Percentiles rank a stretch among this genome's conserved stretches.
phyloP scores from a whole-genome alignment of 2,329 filamentous ascomycete species.

The Drechslerella dactyloides region DNA sequence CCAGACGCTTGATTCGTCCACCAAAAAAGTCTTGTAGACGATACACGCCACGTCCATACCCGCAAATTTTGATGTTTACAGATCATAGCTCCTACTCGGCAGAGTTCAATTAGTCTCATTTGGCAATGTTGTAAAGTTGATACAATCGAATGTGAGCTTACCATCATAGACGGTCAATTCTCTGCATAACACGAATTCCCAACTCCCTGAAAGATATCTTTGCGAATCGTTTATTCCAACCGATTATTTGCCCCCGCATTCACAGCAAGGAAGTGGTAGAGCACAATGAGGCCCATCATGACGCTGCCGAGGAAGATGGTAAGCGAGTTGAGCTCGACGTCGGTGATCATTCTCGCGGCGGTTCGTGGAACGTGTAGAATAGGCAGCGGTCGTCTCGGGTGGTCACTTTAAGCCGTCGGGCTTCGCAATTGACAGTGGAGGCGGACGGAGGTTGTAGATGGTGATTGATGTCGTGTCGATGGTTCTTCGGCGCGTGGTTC shows the following conservation, averaged over 20 bases:
- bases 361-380: background rate
- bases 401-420: background rate
- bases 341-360: slow-evolving; percentile 80
- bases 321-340: slow-evolving; percentile 86
- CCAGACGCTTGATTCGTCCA: no score
- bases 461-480: background rate
- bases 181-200: no score
- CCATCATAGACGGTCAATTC: no score
- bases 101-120: no score
- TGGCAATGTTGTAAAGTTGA: no score
- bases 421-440: background rate
- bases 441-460: background rate
- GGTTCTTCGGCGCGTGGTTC: slow-evolving; percentile 2
- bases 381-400: background rate
- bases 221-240: slow-evolving; percentile 25
- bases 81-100: no score
- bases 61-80: no score
- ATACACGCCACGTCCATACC: no score
- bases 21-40: no score
- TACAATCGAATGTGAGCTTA: no score
- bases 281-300: slow-evolving; percentile 88
- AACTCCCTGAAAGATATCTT: background rate
- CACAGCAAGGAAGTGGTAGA: slow-evolving; percentile 96
- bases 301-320: slow-evolving; percentile 90
- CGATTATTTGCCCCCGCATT: slow-evolving; percentile 71